These are phyloP conservation scores for Fusarium praegraminearum DNA, from an alignment of 2,329 filamentous ascomycete genomes.

Conservation along the genomic window DNA sequence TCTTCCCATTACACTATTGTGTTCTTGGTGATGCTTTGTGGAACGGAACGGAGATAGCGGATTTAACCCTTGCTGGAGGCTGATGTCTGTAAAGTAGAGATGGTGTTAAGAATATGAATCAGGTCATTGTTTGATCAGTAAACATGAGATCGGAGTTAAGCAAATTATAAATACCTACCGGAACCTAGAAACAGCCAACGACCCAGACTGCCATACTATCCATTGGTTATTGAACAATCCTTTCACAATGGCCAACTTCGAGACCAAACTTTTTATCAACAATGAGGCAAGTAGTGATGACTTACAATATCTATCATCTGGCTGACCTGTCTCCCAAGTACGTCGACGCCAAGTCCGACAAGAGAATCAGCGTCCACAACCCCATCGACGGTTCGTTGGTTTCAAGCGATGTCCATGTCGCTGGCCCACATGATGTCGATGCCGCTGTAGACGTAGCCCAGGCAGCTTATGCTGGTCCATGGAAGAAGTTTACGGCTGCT, in stretches of 20 bases:
- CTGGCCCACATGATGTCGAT: slow-evolving; percentile 2
- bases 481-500: not conserved
- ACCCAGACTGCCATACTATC: no score
- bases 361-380: not conserved
- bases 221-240: not conserved
- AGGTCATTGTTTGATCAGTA: not conserved
- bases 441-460: not conserved
- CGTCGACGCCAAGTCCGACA: slow-evolving; percentile 1
- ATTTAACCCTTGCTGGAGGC: not conserved
- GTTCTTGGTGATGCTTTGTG: not conserved
- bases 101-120: not conserved
- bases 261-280: slow-evolving; percentile 8
- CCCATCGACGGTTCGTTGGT: not conserved
- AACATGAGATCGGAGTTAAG: not conserved
- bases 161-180: not conserved
- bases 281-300: not conserved
- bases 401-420: not conserved
- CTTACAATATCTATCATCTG: not conserved
- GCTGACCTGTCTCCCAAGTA: not conserved
- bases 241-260: not conserved
- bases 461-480: not conserved
- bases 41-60: not conserved
- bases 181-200: no score
- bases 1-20: not conserved
- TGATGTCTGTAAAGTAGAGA: not conserved